Percentiles rank a stretch among this genome's conserved stretches.
These are phyloP conservation scores for Malus domestica DNA, from an alignment of 306 rosid genomes.

Conservation along the genomic window ASM211411v1 NC_041795.1:4086501-4087000, in stretches of 20 bases:
- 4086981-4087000: slow-evolving; percentile 22
- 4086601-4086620: not conserved
- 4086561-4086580: too few relatives aligned
- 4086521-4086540: too few relatives aligned
- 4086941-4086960: slow-evolving; percentile 24
- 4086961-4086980: slow-evolving; percentile 25
- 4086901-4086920: slow-evolving; percentile 29
- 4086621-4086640: not conserved
- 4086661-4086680: slow-evolving; percentile 16
- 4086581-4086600: too few relatives aligned
- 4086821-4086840: slow-evolving; percentile 34
- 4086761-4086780: not conserved
- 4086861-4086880: not conserved
- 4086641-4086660: not conserved
- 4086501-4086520: too few relatives aligned
- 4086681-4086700: not conserved
- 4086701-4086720: slow-evolving; percentile 12
- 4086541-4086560: too few relatives aligned
- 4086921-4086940: slow-evolving; percentile 22
- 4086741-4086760: not conserved
- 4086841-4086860: slow-evolving; percentile 30
- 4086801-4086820: slow-evolving; percentile 8
- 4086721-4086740: slow-evolving; percentile 12
- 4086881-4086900: slow-evolving; percentile 12
- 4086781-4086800: slow-evolving; percentile 15